Conservation (phyloP, 768 basidiomycete species). For the Termitomyces sp. region DNA sequence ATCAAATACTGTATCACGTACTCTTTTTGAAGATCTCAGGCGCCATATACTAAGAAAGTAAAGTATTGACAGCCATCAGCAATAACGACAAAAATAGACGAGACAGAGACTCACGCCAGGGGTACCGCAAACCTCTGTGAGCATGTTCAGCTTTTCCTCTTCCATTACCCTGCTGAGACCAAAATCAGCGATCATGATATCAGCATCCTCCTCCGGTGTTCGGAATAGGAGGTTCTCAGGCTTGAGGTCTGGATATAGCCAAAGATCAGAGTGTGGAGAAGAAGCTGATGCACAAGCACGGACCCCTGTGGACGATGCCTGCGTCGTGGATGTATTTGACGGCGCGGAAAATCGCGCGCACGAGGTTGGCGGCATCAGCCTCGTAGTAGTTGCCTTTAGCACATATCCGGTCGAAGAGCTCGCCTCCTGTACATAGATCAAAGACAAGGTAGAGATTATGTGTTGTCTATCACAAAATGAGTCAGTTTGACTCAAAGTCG, state of each 20-base stretch:
- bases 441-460: slow-evolving; percentile 94
- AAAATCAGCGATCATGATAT: slow-evolving; percentile 97
- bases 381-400: slow-evolving; percentile 97
- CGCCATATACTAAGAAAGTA: slow-evolving; percentile 71
- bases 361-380: slow-evolving; percentile 84
- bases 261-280: not conserved
- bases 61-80: not conserved
- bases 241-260: slow-evolving; percentile 68
- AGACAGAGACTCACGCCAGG: slow-evolving; percentile 59
- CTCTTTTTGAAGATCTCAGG: slow-evolving; percentile 95
- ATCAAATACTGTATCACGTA: slow-evolving; percentile 31
- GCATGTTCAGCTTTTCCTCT: slow-evolving; percentile 78
- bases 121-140: slow-evolving; percentile 96
- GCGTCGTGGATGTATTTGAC: slow-evolving; percentile 90
- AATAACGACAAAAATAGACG: not conserved
- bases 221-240: slow-evolving; percentile 98
- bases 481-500: slow-evolving; percentile 2
- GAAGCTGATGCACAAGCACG: slow-evolving; percentile 15
- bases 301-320: slow-evolving; percentile 91
- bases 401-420: slow-evolving; percentile 99
- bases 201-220: slow-evolving; percentile 82
- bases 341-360: slow-evolving; percentile 82
- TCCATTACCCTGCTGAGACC: slow-evolving; percentile 90
- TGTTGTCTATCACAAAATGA: slow-evolving; percentile 54
- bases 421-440: slow-evolving; percentile 95